A percentile compares a stretch with the other conserved stretches of the same genome.
Evolutionary conservation across 2,329 filamentous ascomycete species (phyloP).

Genomic region (Fusarium sororula): DNA sequence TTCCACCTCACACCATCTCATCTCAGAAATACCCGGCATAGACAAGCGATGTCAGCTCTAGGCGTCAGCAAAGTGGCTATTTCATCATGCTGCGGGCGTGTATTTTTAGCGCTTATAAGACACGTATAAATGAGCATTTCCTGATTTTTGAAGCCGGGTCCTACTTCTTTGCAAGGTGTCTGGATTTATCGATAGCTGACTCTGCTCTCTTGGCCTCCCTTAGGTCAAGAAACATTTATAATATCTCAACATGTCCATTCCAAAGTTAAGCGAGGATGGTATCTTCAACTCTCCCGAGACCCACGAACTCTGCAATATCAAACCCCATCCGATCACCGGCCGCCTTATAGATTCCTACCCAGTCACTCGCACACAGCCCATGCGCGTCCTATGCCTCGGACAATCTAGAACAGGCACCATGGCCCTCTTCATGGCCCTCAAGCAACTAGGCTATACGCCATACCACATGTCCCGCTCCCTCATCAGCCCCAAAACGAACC

Average conservation of each 20-base stretch:
- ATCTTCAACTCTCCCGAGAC: neutral
- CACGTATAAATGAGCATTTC: neutral
- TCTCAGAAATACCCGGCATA: neutral
- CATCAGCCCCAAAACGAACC: constrained; percentile 9
- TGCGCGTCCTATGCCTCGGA: constrained; percentile 27
- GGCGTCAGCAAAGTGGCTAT: neutral
- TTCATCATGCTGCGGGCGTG: neutral
- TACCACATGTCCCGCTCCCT: constrained; percentile 22
- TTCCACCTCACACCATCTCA: constrained; percentile 6
- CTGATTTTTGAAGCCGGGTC: neutral
- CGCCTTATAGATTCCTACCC: constrained; percentile 30
- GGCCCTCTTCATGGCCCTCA: constrained; percentile 9
- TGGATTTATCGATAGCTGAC: no score
- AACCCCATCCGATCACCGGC: constrained; percentile 21
- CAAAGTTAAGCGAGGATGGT: neutral
- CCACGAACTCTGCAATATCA: constrained; percentile 13
- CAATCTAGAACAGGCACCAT: constrained; percentile 22
- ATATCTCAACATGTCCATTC: neutral
- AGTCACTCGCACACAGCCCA: constrained; percentile 15
- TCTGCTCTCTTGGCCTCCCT: no score
- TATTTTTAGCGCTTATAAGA: constrained; percentile 11
- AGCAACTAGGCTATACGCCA: constrained; percentile 21
- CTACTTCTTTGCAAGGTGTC: no score
- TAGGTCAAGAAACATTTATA: no score
- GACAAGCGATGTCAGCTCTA: neutral